A percentile compares a stretch with the other conserved stretches of the same genome.
Evolutionary conservation across 2,329 filamentous ascomycete species (phyloP).

Genomic region (Alternaria sp.): DNA sequence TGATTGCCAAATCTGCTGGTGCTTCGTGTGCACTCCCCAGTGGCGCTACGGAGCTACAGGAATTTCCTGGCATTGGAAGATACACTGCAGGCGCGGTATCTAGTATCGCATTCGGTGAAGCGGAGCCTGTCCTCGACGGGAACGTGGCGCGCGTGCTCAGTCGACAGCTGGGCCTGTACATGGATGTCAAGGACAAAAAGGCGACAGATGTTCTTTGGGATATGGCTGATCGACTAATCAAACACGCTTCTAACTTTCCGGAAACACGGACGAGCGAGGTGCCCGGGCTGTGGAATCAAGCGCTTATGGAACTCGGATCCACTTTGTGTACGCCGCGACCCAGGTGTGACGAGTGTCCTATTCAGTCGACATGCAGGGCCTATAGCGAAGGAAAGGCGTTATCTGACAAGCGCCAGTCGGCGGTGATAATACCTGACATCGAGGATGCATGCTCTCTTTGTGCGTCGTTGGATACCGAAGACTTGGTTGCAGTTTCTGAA

Average conservation of each 20-base stretch:
- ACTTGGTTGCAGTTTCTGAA: slow-evolving; percentile 28
- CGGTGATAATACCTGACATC: slow-evolving; percentile 28
- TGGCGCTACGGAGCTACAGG: slow-evolving; percentile 53
- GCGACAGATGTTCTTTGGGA: slow-evolving; percentile 63
- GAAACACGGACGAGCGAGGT: slow-evolving; percentile 53
- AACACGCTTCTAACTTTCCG: slow-evolving; percentile 52
- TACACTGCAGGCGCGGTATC: slow-evolving; percentile 70
- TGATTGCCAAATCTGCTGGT: slow-evolving; percentile 49
- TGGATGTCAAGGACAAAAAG: slow-evolving; percentile 64
- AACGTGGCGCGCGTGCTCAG: slow-evolving; percentile 68
- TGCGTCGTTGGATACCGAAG: slow-evolving; percentile 39
- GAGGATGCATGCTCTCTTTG: slow-evolving; percentile 42
- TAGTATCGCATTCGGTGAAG: slow-evolving; percentile 66
- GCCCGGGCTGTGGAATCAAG: slow-evolving; percentile 69
- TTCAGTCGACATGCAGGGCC: slow-evolving; percentile 41
- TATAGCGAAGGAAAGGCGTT: slow-evolving; percentile 41
- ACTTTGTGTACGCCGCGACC: slow-evolving; percentile 68
- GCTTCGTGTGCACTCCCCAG: slow-evolving; percentile 59
- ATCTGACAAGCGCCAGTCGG: slow-evolving; percentile 17
- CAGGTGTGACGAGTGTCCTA: slow-evolving; percentile 55
- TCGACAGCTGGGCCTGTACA: slow-evolving; percentile 64
- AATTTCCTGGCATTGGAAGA: slow-evolving; percentile 65
- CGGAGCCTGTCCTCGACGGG: slow-evolving; percentile 68
- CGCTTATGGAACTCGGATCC: slow-evolving; percentile 70
- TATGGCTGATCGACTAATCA: slow-evolving; percentile 63